Percentiles rank a stretch among this genome's conserved stretches.
These are phyloP conservation scores for Alternaria triticimaculans DNA, from an alignment of 2,329 filamentous ascomycete species.

Conservation along the genomic window DNA sequence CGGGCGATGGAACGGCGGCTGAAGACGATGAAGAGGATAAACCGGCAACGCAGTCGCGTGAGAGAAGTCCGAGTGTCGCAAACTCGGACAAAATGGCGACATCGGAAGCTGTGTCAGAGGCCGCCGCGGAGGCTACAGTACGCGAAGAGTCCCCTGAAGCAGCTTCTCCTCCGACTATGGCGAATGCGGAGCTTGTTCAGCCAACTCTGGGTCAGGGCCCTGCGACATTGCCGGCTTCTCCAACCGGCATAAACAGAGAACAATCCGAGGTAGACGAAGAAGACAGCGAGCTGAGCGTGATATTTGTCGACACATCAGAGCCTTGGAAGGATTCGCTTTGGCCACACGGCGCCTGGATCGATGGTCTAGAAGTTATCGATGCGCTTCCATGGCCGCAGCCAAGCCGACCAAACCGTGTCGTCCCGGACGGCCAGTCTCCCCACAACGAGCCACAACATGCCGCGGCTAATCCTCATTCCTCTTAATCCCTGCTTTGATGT, in stretches of 20 bases:
- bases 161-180: background rate
- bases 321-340: background rate
- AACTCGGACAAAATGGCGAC: background rate
- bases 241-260: too few species aligned
- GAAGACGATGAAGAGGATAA: background rate
- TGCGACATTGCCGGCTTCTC: background rate
- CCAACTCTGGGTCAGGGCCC: background rate
- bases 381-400: background rate
- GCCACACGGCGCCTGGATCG: background rate
- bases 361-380: background rate
- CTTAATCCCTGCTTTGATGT: background rate
- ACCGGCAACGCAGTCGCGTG: background rate
- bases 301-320: background rate
- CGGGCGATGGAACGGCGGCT: background rate
- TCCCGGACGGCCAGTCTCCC: background rate
- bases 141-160: background rate
- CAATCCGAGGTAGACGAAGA: background rate
- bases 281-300: background rate
- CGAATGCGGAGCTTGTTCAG: background rate
- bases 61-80: too few species aligned
- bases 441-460: background rate
- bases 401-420: background rate
- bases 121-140: too few species aligned
- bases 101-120: too few species aligned
- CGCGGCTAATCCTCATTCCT: background rate